A percentile compares a stretch with the other conserved stretches of the same genome.
phyloP scores from a whole-genome alignment of 192 early-diverging fungal genomes.

The Obelidium mucronatum region DNA sequence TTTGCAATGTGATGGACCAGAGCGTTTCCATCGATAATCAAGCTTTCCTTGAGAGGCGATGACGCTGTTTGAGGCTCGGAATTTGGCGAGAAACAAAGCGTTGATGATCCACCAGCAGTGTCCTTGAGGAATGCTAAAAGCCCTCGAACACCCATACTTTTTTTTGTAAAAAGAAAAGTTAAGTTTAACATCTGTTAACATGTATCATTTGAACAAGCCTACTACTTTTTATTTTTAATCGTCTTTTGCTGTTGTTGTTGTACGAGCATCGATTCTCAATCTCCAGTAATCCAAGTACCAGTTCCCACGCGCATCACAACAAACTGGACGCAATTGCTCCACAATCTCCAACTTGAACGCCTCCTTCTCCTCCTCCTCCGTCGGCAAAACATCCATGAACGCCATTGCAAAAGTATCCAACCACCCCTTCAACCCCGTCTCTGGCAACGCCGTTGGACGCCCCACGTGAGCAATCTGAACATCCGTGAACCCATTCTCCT shows the following conservation, averaged over 20 bases:
- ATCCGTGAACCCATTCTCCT: conserved; percentile 58
- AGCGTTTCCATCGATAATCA: conserved; percentile 30
- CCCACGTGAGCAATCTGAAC: conserved; percentile 55
- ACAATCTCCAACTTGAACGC: conserved; percentile 34
- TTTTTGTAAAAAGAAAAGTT: too few relatives aligned
- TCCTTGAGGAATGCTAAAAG: conserved; percentile 20
- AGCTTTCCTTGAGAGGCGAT: background rate
- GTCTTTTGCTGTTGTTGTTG: background rate
- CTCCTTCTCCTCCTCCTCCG: conserved; percentile 22
- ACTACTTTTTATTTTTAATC: too few relatives aligned
- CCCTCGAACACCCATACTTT: conserved; percentile 30
- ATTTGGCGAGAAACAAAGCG: background rate
- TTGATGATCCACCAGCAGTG: background rate
- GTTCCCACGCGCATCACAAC: conserved; percentile 38
- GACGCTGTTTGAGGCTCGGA: background rate
- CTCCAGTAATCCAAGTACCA: conserved; percentile 48
- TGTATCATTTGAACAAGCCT: too few relatives aligned
- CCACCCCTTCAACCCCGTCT: conserved; percentile 65
- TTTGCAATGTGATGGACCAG: conserved; percentile 7
- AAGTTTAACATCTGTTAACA: too few relatives aligned
- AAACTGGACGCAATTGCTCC: conserved; percentile 40
- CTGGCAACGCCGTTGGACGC: conserved; percentile 56
- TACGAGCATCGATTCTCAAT: conserved; percentile 33
- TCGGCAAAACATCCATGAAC: conserved; percentile 58
- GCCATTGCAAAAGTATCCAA: conserved; percentile 71